phyloP scores from a whole-genome alignment of 1,284 basidiomycete genomes.

The Ganoderma sinense region DNA sequence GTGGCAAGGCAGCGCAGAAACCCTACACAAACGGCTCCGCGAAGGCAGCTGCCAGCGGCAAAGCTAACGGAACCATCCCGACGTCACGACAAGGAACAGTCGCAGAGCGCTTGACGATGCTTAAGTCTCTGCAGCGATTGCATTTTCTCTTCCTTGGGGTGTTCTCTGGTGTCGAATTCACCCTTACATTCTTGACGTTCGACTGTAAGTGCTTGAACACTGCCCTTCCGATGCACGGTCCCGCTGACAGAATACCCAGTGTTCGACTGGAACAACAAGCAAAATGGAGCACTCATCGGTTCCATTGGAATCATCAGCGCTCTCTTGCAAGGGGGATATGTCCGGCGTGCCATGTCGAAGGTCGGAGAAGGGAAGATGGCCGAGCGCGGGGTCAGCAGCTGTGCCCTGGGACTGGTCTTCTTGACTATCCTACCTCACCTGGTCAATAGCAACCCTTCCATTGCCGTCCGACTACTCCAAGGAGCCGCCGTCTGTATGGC shows the following conservation, averaged over 20 bases:
- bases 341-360: constrained; percentile 76
- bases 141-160: constrained; percentile 88
- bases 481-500: constrained; percentile 82
- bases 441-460: constrained; percentile 47
- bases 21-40: constrained; percentile 28
- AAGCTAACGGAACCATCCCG: constrained; percentile 22
- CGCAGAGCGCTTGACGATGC: constrained; percentile 56
- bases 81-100: constrained; percentile 44
- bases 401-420: constrained; percentile 71
- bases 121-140: constrained; percentile 64
- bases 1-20: constrained; percentile 47
- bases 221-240: too few species aligned
- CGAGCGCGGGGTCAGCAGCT: constrained; percentile 75
- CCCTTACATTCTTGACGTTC: constrained; percentile 89
- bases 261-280: constrained; percentile 88
- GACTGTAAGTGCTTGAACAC: constrained; percentile 65
- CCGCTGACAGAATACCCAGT: constrained; percentile 51
- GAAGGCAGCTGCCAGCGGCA: constrained; percentile 30
- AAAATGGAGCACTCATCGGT: constrained; percentile 88
- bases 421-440: constrained; percentile 74
- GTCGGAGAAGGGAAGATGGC: constrained; percentile 84
- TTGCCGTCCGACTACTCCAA: constrained; percentile 72
- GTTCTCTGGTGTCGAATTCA: constrained; percentile 94
- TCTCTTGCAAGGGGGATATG: constrained; percentile 89
- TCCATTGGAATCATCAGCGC: constrained; percentile 90